Conservation (phyloP, 306 rosid species). For the Pueraria montana region DNA sequence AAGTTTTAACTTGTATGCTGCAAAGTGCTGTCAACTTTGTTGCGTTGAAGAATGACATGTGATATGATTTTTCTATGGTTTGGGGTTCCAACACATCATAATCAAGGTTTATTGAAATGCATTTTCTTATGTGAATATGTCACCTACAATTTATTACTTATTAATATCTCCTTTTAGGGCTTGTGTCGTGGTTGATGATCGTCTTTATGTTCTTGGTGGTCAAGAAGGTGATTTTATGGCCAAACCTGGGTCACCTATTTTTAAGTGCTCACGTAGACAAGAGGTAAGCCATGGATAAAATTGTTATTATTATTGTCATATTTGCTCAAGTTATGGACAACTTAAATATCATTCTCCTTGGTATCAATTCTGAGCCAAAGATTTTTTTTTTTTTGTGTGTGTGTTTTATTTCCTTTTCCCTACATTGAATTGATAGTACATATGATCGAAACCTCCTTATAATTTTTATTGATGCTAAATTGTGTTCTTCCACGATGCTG, state of each 20-base stretch:
- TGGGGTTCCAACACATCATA: slow-evolving; percentile 1
- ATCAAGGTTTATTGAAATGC: slow-evolving; percentile 27
- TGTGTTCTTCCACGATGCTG: neutral
- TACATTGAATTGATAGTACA: neutral
- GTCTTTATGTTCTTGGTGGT: slow-evolving; percentile 90
- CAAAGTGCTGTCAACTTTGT: slow-evolving; percentile 13
- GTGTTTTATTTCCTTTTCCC: neutral
- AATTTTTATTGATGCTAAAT: neutral
- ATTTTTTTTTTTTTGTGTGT: neutral
- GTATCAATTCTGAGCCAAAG: slow-evolving; percentile 10
- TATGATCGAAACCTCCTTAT: neutral
- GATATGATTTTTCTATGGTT: slow-evolving; percentile 1
- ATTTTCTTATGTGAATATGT: slow-evolving; percentile 40
- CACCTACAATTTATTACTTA: slow-evolving; percentile 32
- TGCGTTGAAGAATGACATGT: slow-evolving; percentile 9
- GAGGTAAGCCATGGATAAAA: slow-evolving; percentile 63
- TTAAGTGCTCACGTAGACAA: slow-evolving; percentile 90
- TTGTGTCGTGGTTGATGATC: slow-evolving; percentile 78
- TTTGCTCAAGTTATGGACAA: slow-evolving; percentile 20
- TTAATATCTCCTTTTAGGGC: slow-evolving; percentile 64
- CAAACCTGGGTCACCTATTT: slow-evolving; percentile 95
- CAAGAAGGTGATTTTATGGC: slow-evolving; percentile 99
- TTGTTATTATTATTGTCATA: slow-evolving; percentile 13
- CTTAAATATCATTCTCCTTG: slow-evolving; percentile 9
- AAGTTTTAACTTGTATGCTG: slow-evolving; percentile 10